These are phyloP conservation scores for Apiotrichum gracile DNA, from an alignment of 1,284 basidiomycete genomes.

Conservation along the genomic window DNA sequence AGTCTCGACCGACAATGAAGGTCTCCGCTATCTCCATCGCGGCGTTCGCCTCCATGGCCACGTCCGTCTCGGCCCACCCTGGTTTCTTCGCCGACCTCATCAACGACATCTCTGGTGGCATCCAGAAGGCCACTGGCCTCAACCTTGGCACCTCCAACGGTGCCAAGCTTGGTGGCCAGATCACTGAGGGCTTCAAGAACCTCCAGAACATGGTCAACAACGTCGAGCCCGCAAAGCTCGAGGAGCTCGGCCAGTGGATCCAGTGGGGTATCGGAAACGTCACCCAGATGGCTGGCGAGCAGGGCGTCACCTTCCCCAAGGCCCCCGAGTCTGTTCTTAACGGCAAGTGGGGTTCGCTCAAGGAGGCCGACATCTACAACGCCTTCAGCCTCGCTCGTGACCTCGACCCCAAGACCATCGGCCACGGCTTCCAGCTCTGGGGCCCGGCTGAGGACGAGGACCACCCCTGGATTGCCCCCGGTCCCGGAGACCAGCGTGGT, in stretches of 20 bases:
- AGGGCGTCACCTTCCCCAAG: background rate
- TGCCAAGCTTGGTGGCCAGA: background rate
- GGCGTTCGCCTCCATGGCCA: slow-evolving; percentile 1
- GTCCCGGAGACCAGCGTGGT: slow-evolving; percentile 20
- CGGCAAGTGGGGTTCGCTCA: slow-evolving; percentile 1
- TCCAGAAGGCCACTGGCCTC: background rate
- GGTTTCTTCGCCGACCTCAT: background rate
- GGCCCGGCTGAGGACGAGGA: slow-evolving; percentile 14
- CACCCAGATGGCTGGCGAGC: background rate
- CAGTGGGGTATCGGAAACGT: slow-evolving; percentile 10
- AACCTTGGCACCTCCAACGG: background rate
- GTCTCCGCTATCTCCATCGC: slow-evolving; percentile 1
- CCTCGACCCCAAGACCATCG: background rate
- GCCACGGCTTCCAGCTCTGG: slow-evolving; percentile 2
- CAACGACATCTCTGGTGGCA: background rate
- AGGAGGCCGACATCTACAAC: slow-evolving; percentile 1
- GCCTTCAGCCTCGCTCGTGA: slow-evolving; percentile 1
- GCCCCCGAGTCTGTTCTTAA: background rate
- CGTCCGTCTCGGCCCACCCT: slow-evolving; percentile 7
- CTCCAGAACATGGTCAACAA: background rate
- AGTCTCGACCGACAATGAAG: slow-evolving; percentile 3
- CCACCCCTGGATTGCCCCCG: slow-evolving; percentile 28
- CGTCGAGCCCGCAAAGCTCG: slow-evolving; percentile 1
- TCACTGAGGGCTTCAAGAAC: background rate
- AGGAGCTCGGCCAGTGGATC: slow-evolving; percentile 3